A percentile compares a stretch with the other conserved stretches of the same genome.
These are phyloP conservation scores for Lachnellula suecica DNA, from an alignment of 2,329 filamentous ascomycete genomes.

Conservation along the genomic window DNA sequence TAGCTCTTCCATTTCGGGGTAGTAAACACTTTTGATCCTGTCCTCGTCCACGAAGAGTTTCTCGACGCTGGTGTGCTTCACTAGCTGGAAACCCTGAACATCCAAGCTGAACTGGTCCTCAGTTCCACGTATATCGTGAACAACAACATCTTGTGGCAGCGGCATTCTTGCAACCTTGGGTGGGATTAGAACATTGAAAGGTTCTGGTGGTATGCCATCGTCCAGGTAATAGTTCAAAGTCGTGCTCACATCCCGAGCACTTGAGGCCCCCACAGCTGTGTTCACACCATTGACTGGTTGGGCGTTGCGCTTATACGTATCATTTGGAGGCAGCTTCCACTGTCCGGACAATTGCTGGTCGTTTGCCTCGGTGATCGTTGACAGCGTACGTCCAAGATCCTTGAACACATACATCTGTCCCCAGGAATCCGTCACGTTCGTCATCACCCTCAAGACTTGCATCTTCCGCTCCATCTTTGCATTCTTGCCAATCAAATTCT, in stretches of 20 bases:
- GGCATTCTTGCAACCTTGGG: slow-evolving; percentile 1
- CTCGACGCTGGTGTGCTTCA: slow-evolving; percentile 35
- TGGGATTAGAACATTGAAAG: slow-evolving; percentile 11
- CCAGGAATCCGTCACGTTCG: background rate
- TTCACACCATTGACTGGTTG: background rate
- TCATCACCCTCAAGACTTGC: background rate
- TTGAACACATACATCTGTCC: background rate
- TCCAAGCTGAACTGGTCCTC: slow-evolving; percentile 43
- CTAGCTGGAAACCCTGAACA: slow-evolving; percentile 38
- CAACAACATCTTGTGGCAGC: background rate
- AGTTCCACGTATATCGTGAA: slow-evolving; percentile 45
- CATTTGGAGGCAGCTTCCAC: too few species aligned
- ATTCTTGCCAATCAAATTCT: background rate
- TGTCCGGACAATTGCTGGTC: too few species aligned
- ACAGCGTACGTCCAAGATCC: too few species aligned
- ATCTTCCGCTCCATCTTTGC: background rate
- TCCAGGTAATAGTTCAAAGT: slow-evolving; percentile 20
- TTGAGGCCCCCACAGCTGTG: background rate
- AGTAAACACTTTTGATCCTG: slow-evolving; percentile 34
- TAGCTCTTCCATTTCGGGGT: slow-evolving; percentile 36
- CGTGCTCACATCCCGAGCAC: slow-evolving; percentile 13
- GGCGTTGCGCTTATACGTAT: too few species aligned
- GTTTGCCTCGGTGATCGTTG: too few species aligned
- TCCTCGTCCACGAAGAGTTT: slow-evolving; percentile 37
- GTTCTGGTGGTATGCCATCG: slow-evolving; percentile 20